These are phyloP conservation scores for Mortierella hygrophila DNA, from an alignment of 192 early-diverging fungal genomes.

Conservation along the genomic window DNA sequence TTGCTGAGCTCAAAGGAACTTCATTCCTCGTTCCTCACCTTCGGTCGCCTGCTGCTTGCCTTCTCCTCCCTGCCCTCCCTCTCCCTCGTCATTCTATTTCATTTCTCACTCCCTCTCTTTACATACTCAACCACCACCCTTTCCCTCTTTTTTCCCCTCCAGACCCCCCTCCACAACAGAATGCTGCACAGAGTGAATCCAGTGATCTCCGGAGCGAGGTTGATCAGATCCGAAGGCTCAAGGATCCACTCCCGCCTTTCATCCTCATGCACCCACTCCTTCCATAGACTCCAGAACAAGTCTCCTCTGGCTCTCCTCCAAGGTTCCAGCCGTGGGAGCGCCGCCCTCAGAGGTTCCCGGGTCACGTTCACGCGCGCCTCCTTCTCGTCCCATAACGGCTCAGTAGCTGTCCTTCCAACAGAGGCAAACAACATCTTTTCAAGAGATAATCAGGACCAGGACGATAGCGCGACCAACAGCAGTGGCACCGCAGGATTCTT, in stretches of 20 bases:
- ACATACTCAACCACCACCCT: background rate
- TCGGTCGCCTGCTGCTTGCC: background rate
- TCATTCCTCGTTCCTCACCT: background rate
- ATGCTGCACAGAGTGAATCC: conserved; percentile 12
- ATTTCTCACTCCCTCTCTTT: background rate
- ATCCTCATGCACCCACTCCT: conserved; percentile 12
- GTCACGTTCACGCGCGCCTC: conserved; percentile 44
- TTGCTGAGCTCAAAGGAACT: background rate
- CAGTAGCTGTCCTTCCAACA: conserved; percentile 22
- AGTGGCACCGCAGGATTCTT: conserved; percentile 19
- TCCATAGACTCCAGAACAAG: conserved; percentile 6
- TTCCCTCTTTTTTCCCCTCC: background rate
- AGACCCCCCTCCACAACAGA: background rate
- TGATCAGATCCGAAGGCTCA: conserved; percentile 45
- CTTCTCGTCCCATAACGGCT: conserved; percentile 19
- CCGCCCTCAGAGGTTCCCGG: conserved; percentile 26
- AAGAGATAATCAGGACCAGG: conserved; percentile 23
- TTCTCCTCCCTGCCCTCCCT: background rate
- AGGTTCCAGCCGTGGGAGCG: background rate
- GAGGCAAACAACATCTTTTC: conserved; percentile 17
- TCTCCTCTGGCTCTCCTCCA: background rate
- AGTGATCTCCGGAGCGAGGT: conserved; percentile 30
- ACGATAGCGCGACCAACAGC: background rate
- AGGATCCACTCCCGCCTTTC: conserved; percentile 25
- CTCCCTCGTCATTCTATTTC: background rate